Conservation (phyloP, 2,329 filamentous ascomycete genomes). For the Cephalotrichum gorgonifer region DNA sequence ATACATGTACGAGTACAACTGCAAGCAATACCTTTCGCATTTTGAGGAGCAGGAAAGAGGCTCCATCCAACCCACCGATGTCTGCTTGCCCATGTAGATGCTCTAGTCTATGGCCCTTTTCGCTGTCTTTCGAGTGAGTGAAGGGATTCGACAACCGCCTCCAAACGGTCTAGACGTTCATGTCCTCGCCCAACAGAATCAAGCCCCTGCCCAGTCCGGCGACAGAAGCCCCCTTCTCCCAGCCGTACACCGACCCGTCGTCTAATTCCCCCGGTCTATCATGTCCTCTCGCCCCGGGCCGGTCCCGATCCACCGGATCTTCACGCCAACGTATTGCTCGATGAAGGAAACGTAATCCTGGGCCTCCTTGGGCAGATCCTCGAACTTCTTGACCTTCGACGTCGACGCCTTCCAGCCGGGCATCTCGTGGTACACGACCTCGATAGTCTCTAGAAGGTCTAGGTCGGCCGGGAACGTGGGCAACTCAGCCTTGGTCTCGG, state of each 20-base stretch:
- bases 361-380: slow-evolving; percentile 54
- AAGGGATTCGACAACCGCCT: background rate
- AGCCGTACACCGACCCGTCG: background rate
- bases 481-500: slow-evolving; percentile 32
- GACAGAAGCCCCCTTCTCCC: background rate
- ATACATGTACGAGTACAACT: too few relatives aligned
- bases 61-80: too few relatives aligned
- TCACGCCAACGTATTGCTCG: slow-evolving; percentile 54
- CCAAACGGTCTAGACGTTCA: background rate
- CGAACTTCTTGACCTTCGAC: slow-evolving; percentile 46
- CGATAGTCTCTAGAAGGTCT: slow-evolving; percentile 42
- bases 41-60: too few relatives aligned
- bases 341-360: slow-evolving; percentile 57
- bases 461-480: slow-evolving; percentile 57
- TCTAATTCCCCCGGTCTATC: slow-evolving; percentile 25
- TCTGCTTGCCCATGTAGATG: background rate
- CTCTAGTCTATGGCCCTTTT: background rate
- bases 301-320: slow-evolving; percentile 50
- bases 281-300: slow-evolving; percentile 56
- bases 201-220: background rate
- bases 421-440: slow-evolving; percentile 59
- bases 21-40: too few relatives aligned
- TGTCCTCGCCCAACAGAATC: background rate
- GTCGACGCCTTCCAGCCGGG: slow-evolving; percentile 60
- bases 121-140: background rate